phyloP scores from a whole-genome alignment of 257 asterid genomes.

The Verbascum thapsus region DNA sequence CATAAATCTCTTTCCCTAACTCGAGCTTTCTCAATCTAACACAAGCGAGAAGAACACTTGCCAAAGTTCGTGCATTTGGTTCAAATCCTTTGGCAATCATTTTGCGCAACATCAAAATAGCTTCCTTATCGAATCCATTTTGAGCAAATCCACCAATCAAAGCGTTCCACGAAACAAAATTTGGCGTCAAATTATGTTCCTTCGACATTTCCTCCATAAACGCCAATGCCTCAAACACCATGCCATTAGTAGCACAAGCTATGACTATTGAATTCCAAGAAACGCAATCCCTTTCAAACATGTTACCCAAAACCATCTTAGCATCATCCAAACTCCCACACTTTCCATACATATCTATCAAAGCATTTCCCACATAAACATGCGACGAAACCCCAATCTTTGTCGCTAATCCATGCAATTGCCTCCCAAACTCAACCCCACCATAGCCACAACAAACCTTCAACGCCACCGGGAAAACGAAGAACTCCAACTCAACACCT shows the following conservation, averaged over 20 bases:
- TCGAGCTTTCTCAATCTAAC: conserved; percentile 54
- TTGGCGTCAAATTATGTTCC: conserved; percentile 45
- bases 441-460: conserved; percentile 73
- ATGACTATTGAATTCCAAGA: conserved; percentile 80
- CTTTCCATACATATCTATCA: conserved; percentile 83
- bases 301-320: conserved; percentile 42
- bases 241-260: conserved; percentile 65
- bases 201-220: conserved; percentile 50
- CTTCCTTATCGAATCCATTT: conserved; percentile 65
- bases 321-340: conserved; percentile 61
- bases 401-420: conserved; percentile 57
- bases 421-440: conserved; percentile 64
- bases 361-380: conserved; percentile 65
- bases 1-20: conserved; percentile 74
- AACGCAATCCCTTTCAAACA: conserved; percentile 53
- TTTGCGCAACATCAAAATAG: conserved; percentile 50
- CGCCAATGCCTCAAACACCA: conserved; percentile 49
- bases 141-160: conserved; percentile 71
- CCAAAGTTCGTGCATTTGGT: conserved; percentile 61
- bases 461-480: conserved; percentile 59
- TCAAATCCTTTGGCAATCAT: conserved; percentile 60
- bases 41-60: conserved; percentile 73
- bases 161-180: conserved; percentile 71
- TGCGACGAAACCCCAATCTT: conserved; percentile 56
- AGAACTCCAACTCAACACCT: conserved; percentile 67